Base-by-base conservation (phyloP, 495 filamentous ascomycete genomes). In the Pseudoneurospora amorphoporcata region DNA sequence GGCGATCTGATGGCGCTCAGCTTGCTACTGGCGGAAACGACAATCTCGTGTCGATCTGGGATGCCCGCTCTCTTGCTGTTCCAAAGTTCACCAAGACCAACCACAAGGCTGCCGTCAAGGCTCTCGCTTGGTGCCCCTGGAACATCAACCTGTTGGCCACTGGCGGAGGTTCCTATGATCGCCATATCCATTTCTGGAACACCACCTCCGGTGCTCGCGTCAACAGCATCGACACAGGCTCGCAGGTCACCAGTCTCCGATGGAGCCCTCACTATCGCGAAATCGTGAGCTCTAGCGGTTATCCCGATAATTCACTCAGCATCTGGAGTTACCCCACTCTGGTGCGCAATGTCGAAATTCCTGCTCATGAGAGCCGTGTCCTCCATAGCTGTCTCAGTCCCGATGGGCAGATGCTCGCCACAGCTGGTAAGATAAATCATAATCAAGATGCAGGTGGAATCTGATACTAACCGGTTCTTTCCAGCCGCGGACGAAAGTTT, bases 111-210 rank as follows among this genome's bases (percentile, higher is more conserved):
- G 95, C 95, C 39, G 94, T 99, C 81, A 99, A 98, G 87, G 95
- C 96, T 45, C 88, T 99, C 42, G 92, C 93, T 72, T 99, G 95
- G 95, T 99, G 95, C 86, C 96, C 95, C 39, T 99, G 95, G 95
- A 96, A 98, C 85, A 86, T 91, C 76, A 98, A 98, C 87, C 87
- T 98, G 16, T 91, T 99, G 17, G 95, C 96, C 47, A 98, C 96
- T 37, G 95, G 96, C 40, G 96, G 96, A 76, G 95, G 95, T 69
- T 95, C 94, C 32, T 95, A 97, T 81, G 95, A 98, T 80, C 90
- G 93, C 75, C 92, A 98, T 84, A 99, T 99, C 81, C 96, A 98
- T 83, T 99, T 98, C 89, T 99, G 95, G 95, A 99, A 99, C 86
- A 93, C 92, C 68, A 98, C 95, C 17, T 96, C 95, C 8, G 95